Conservation (phyloP, 352 stramenopile species). For the Phytophthora quininea region DNA sequence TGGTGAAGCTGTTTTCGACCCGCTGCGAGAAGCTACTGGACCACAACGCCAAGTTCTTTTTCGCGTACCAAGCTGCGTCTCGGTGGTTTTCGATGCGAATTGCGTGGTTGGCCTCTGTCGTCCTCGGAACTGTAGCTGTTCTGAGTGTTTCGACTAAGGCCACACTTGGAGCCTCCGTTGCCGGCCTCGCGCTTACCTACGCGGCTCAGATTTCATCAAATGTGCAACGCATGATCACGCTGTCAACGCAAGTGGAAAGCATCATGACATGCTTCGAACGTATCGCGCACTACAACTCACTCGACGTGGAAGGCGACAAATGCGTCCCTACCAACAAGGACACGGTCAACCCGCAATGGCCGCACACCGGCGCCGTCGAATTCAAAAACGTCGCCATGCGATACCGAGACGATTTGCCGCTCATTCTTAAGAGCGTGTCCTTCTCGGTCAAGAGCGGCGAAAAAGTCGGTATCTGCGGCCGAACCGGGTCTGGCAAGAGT, state of each 20-base stretch:
- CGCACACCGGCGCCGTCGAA: constrained; percentile 34
- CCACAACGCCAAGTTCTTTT: constrained; percentile 43
- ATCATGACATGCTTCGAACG: constrained; percentile 46
- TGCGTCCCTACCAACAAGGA: constrained; percentile 2
- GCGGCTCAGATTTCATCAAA: constrained; percentile 43
- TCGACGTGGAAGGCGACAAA: constrained; percentile 39
- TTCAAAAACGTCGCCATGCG: constrained; percentile 50
- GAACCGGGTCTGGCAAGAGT: constrained; percentile 54
- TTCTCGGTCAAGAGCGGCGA: constrained; percentile 68
- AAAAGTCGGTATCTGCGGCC: constrained; percentile 79
- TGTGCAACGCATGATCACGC: constrained; percentile 31
- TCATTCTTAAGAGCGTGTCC: constrained; percentile 43
- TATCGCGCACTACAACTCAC: constrained; percentile 33
- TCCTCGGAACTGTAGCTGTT: constrained; percentile 87
- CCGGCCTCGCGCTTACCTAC: constrained; percentile 46
- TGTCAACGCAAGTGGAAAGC: constrained; percentile 48
- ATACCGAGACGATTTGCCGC: constrained; percentile 52
- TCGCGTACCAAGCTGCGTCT: constrained; percentile 37
- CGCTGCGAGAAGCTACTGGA: constrained; percentile 45
- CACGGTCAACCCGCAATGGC: constrained; percentile 38
- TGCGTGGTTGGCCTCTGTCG: constrained; percentile 68
- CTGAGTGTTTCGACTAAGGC: constrained; percentile 72
- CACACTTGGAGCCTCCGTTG: constrained; percentile 26
- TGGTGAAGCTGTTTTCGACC: constrained; percentile 34
- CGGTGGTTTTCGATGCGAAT: constrained; percentile 96